Evolutionary conservation across 2,329 filamentous ascomycete genomes (phyloP), one percentile per base, ranked within the genome.

Genomic region (Sclerotinia subarctica): DNA sequence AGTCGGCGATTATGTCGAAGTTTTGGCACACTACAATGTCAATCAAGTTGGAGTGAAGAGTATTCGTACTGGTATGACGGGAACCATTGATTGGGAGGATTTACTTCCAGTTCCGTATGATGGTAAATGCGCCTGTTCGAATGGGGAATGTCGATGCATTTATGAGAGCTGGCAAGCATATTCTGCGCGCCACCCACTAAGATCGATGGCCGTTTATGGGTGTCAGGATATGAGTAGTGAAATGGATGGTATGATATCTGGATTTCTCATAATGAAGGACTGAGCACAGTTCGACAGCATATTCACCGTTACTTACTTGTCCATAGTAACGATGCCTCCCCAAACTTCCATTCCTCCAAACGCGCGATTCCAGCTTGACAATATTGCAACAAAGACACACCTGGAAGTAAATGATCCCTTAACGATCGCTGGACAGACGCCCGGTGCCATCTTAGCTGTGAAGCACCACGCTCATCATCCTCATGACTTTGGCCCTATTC

Each of bases 151-250:
- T 44, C 66, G 58, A 57, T 68, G 58, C 42, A 13, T 68, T 26
- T 68, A 68, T 21, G 66, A 68, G 21, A 63, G 51, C 10, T 49
- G 46, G 26, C 49, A 68, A 38, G 52, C 17, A 11, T 68, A 46
- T 46, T 49, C 29, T n/a, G 24, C 29, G 17, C 66, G 66, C 8
- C 54, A 19, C 47, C 24, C 59, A 11, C 35, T 24, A 42, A 57
- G 38, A 24, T 19, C 21, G 26, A 24, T 49, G 29, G 46, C 44
- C 4, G 21, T 47, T 17, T 19, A 32, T 35, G 26, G 24, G 26
- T 15, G 42, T n/a, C 44, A 57, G 52, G 42, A 66, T 46, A 38
- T 46, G 29, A 49, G 29, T n/a, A 49, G 29, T n/a, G 63, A 42
- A 35, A 29, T 29, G 10, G 7, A 57, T 57, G 38, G 63, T 66